Conservation (phyloP, 2,329 filamentous ascomycete genomes). For the Pestalotiopsis sp. region DNA sequence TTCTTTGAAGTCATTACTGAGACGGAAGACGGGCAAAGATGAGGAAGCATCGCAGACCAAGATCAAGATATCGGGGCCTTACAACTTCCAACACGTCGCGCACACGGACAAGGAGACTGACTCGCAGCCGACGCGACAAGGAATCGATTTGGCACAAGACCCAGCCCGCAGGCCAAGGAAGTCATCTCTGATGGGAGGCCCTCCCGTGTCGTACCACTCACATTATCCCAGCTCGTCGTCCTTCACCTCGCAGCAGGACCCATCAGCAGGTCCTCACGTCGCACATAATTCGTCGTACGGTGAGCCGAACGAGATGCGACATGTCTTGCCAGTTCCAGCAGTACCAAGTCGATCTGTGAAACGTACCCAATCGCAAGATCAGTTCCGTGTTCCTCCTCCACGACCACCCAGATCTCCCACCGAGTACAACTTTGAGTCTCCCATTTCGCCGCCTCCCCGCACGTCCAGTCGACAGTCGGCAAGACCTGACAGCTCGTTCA, state of each 20-base stretch:
- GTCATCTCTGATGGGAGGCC: slow-evolving; percentile 36
- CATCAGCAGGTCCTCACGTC: slow-evolving; percentile 23
- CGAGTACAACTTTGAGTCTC: slow-evolving; percentile 37
- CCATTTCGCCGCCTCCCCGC: slow-evolving; percentile 51
- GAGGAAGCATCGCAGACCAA: slow-evolving; percentile 38
- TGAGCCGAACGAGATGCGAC: slow-evolving; percentile 19
- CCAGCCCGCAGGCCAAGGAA: slow-evolving; percentile 38
- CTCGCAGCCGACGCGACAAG: slow-evolving; percentile 40
- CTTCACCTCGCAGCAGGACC: slow-evolving; percentile 29
- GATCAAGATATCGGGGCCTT: slow-evolving; percentile 62
- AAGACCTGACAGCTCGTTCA: slow-evolving; percentile 19
- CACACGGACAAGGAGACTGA: slow-evolving; percentile 57
- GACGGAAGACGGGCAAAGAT: slow-evolving; percentile 46
- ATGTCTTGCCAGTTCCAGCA: slow-evolving; percentile 28
- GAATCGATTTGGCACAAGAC: slow-evolving; percentile 45
- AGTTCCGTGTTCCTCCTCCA: slow-evolving; percentile 48
- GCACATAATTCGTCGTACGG: slow-evolving; percentile 12
- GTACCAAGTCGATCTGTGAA: slow-evolving; percentile 41
- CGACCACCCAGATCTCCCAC: slow-evolving; percentile 53
- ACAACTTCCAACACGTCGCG: slow-evolving; percentile 68
- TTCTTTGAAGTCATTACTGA: slow-evolving; percentile 54
- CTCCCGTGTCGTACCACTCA: slow-evolving; percentile 17
- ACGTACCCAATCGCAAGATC: slow-evolving; percentile 52
- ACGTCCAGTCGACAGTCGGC: slow-evolving; percentile 56
- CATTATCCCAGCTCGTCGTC: slow-evolving; percentile 51